Percentiles rank a stretch among this genome's conserved stretches.
phyloP scores from a whole-genome alignment of 2,329 filamentous ascomycete genomes.

The Botryotinia narcissicola region DNA sequence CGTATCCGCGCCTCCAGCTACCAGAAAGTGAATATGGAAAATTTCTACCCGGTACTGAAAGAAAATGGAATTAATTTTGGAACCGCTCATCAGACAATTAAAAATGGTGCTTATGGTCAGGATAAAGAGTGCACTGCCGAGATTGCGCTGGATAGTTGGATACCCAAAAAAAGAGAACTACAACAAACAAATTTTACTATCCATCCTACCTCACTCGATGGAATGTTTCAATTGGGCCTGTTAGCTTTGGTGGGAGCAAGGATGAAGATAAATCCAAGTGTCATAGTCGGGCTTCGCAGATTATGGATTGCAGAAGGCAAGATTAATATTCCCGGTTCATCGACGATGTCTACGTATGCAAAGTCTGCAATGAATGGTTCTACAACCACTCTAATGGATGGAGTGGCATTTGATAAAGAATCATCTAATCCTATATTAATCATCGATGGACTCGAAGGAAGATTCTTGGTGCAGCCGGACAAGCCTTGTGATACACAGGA shows the following conservation, averaged over 20 bases:
- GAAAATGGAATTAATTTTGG: neutral
- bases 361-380: neutral
- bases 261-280: neutral
- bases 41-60: neutral
- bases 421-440: neutral
- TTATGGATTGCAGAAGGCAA: neutral
- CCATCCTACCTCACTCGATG: neutral
- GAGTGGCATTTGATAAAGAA: neutral
- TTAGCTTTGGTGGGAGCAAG: neutral
- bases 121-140: neutral
- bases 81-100: neutral
- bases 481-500: neutral
- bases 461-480: neutral
- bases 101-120: neutral
- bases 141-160: neutral
- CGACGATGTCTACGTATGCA: neutral
- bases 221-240: neutral
- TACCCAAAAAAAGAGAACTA: neutral
- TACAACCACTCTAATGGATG: neutral
- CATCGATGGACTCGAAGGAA: neutral
- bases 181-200: neutral
- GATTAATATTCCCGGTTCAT: neutral
- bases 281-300: neutral
- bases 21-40: neutral
- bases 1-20: neutral